Conservation (phyloP, 2,329 filamentous ascomycete species). For the Aspergillus intermedius region DNA sequence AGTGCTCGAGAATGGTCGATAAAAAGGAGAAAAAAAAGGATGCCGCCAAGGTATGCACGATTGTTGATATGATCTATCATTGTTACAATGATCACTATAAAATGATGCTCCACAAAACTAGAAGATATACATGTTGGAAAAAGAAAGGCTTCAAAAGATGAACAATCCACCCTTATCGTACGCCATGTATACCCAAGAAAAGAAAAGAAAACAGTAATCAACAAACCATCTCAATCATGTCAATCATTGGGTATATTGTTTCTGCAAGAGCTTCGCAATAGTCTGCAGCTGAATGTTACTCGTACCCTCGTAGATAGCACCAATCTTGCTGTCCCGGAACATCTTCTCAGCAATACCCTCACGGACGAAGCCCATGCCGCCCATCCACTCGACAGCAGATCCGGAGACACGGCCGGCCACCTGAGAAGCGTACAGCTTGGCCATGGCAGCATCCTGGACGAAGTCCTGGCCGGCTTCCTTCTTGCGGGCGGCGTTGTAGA, state of each 20-base stretch:
- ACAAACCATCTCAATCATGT: background rate
- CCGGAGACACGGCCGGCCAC: constrained; percentile 82
- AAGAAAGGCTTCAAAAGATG: background rate
- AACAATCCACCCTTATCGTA: background rate
- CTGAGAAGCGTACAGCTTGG: constrained; percentile 90
- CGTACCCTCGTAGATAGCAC: constrained; percentile 87
- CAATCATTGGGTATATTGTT: constrained; percentile 55
- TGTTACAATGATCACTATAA: background rate
- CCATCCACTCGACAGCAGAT: constrained; percentile 96
- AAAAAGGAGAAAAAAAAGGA: background rate
- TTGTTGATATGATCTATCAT: background rate
- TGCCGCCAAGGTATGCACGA: background rate
- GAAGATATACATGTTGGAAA: background rate
- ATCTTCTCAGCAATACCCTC: constrained; percentile 98
- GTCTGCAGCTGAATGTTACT: constrained; percentile 64
- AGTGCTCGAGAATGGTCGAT: background rate
- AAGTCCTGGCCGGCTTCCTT: constrained; percentile 98
- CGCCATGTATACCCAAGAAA: background rate
- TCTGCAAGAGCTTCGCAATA: constrained; percentile 64
- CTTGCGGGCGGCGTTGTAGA: constrained; percentile 94
- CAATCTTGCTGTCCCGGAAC: constrained; percentile 97
- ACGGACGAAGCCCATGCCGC: constrained; percentile 95
- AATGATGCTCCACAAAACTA: background rate
- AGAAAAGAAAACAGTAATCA: background rate
- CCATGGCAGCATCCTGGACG: constrained; percentile 94